These are phyloP conservation scores for Prillingera fragicola DNA, from an alignment of 1,284 basidiomycete species.

Conservation along the genomic window DNA sequence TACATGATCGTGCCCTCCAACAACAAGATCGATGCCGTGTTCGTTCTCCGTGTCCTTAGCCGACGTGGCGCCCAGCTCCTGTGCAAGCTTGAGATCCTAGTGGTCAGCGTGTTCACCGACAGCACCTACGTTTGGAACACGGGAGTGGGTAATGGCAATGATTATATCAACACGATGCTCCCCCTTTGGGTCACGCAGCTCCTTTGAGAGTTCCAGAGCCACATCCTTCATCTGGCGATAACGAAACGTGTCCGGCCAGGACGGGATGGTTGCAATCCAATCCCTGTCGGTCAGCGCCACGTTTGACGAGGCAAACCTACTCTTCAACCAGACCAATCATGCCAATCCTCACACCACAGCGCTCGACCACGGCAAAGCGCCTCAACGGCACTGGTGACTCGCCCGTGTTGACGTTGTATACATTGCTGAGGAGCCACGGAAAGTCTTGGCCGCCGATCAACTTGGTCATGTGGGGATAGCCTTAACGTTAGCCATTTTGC, in stretches of 20 bases:
- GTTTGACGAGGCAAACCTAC: constrained; percentile 48
- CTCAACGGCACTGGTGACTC: constrained; percentile 56
- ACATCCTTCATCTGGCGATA: constrained; percentile 65
- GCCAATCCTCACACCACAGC: constrained; percentile 64
- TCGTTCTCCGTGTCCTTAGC: constrained; percentile 51
- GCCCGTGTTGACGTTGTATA: constrained; percentile 60
- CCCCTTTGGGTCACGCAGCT: constrained; percentile 65
- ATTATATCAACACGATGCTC: constrained; percentile 68
- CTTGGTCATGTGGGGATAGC: constrained; percentile 72
- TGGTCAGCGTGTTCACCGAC: background rate
- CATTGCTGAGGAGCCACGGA: constrained; percentile 68
- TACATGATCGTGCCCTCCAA: constrained; percentile 83
- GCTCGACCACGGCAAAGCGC: constrained; percentile 61
- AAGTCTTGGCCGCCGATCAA: constrained; percentile 66
- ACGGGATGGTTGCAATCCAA: constrained; percentile 79
- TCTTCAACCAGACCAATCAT: constrained; percentile 77
- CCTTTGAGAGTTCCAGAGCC: constrained; percentile 60
- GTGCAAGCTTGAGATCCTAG: constrained; percentile 64
- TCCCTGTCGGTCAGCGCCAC: constrained; percentile 52
- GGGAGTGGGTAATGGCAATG: constrained; percentile 73
- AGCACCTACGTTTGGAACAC: constrained; percentile 59
- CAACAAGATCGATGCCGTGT: constrained; percentile 77
- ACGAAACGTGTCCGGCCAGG: constrained; percentile 69
- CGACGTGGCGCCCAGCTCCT: constrained; percentile 57
- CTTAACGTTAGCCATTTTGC: constrained; percentile 48